These are phyloP conservation scores for Penicillium oxalicum DNA, from an alignment of 2,329 filamentous ascomycete species.

Conservation along the genomic window DNA sequence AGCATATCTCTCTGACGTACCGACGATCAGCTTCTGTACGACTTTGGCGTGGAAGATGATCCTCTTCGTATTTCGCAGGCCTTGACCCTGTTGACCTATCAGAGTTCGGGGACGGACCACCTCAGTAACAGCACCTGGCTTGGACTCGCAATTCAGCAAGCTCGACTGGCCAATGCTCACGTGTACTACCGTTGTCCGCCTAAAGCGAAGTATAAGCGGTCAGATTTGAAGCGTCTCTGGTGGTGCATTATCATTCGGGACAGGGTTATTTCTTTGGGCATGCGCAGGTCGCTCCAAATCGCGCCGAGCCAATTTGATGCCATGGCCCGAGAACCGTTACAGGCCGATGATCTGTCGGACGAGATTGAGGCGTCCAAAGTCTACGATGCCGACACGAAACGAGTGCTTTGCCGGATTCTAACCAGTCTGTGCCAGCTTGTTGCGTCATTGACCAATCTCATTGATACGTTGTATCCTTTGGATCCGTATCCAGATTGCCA, in stretches of 20 bases:
- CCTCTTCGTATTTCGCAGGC: not conserved
- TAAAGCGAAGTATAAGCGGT: not conserved
- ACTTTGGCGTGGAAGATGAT: slow-evolving; percentile 1
- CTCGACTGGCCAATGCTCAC: not conserved
- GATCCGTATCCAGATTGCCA: not conserved
- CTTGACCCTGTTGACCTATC: not conserved
- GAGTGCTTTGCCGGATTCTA: not conserved
- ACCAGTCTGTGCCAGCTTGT: not conserved
- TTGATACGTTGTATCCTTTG: not conserved
- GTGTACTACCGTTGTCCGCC: not conserved
- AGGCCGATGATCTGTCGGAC: not conserved
- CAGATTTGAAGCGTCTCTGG: not conserved
- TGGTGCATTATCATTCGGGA: slow-evolving; percentile 1
- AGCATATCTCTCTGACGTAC: too few relatives aligned
- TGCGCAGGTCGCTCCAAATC: not conserved
- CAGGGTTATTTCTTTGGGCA: not conserved
- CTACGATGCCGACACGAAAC: not conserved
- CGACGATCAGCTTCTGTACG: not conserved
- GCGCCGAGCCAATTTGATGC: not conserved
- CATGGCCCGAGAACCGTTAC: not conserved
- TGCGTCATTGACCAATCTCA: not conserved
- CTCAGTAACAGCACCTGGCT: slow-evolving; percentile 1
- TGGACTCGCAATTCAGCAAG: not conserved
- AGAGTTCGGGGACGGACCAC: not conserved
- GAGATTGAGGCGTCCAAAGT: not conserved